Base-by-base conservation (phyloP, 2,329 filamentous ascomycete genomes). In the Aspergillus tubingensis region DNA sequence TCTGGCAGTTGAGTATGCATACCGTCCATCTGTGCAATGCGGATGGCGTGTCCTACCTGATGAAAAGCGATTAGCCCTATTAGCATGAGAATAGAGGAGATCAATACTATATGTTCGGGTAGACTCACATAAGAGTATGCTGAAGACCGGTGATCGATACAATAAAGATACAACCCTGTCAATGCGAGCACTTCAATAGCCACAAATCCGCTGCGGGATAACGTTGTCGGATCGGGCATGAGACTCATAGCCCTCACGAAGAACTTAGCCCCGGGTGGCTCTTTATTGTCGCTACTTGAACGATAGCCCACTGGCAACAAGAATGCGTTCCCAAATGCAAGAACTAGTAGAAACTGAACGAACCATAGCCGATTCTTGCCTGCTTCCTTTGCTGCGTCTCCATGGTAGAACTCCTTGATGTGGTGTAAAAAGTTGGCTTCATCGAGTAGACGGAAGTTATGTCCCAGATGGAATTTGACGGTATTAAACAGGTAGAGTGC, bases 11-110 rank as follows among this genome's bases (percentile, higher is more conserved):
- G 71, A 0, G 77, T 79, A 38, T 80, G 78, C 3, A 80, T 25
- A 0, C 78, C 77, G 60, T 79, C 77, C 1, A 79, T n/a, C 13
- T 78, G 76, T 2, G 77, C 77, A 2, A 79, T 77, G 3, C 76
- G 72, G 15, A 79, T 72, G 5, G 77, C 77, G 39, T 79, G 76
- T 2, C 72, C 73, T 36, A 79, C 67, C 77, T 79, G 21, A 13
- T 15, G 5, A 47, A 19, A 32, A 13, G 19, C 15, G 17, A 19
- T 19, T 19, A 19, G 17, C 17, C 17, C 17, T 5, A 21, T 43
- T 10, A 43, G 39, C 39, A 17, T 4, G 27, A 30, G 8, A 4
- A 4, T 30, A 0, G 27, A 1, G 8, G 10, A 10, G 17, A 43
- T 4, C 15, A 43, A 3, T 17, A 19, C 7, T 10, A 8, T 10